Base-by-base conservation (phyloP, 768 basidiomycete species). In the Pulveroboletus ravenelii region DNA sequence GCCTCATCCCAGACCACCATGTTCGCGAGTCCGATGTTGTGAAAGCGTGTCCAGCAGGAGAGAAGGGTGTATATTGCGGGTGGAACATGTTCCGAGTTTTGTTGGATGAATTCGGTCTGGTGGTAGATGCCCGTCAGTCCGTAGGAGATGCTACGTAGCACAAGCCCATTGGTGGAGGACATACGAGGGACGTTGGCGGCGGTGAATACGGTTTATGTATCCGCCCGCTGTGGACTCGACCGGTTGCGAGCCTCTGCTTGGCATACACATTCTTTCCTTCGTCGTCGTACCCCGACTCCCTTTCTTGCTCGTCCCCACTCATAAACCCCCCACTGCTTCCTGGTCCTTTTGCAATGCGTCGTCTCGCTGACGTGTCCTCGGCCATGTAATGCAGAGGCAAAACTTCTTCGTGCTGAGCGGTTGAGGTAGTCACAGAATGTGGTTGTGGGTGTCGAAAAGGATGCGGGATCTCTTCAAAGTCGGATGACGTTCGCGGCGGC, bases 1-100 rank as follows among this genome's bases (percentile, higher is more conserved):
- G 96, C 95, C 75, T 99, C 96, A 69, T 99, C 96, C 96, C 95
- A 98, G 52, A 98, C 84, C 69, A 99, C 95, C 56, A 79, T 65
- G 62, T 87, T 79, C 31, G 89, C 78, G 49, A 83, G 80, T 12
- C 96, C 95, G 41, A 99, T 99, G 60, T 85, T 80, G 75, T 94
- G 87, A 70, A 88, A 95, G 27, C 94, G 86, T 6, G 95, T 96
- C 81, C 89, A 92, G 74, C 95, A 93, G 10, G 93, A 85, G 40
- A 97, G 81, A 30, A 95, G 80, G 37, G 94, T 96, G 74, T 98
- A 99, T 35, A 92, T 72, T 47, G 84, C 77, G 7, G 93, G 87
- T 0, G 85, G 78, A 54, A 93, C 66, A 65, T 87, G 81, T 57
- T 91, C 88, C 46, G 81, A 70, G 69, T 93, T 90, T 75, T 92